phyloP scores from a whole-genome alignment of 2,329 filamentous ascomycete species.

The Trichoderma semiorbis region DNA sequence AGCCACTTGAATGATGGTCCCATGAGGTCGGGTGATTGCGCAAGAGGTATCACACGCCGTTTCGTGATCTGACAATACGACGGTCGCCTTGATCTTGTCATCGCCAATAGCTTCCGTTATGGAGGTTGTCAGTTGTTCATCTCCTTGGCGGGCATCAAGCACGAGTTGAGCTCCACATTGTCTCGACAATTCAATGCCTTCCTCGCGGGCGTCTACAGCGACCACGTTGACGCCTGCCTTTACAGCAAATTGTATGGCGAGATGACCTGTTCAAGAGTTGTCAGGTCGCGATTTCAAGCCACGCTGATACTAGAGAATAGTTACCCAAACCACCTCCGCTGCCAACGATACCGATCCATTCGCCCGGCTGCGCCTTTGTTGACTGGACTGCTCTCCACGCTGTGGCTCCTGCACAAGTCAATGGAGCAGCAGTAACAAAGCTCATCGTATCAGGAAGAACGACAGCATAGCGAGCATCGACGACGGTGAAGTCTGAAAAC shows the following conservation, averaged over 20 bases:
- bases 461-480: not conserved
- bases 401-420: not conserved
- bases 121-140: not conserved
- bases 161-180: not conserved
- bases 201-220: not conserved
- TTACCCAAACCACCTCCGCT: conserved; percentile 5
- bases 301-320: not conserved
- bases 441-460: not conserved
- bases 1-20: not conserved
- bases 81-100: not conserved
- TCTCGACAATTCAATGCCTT: not conserved
- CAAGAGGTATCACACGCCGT: not conserved
- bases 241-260: conserved; percentile 6
- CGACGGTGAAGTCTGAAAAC: not conserved
- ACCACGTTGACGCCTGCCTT: not conserved
- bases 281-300: not conserved
- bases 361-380: not conserved
- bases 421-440: not conserved
- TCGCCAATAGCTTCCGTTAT: not conserved
- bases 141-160: not conserved
- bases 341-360: conserved; percentile 8
- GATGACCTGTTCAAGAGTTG: not conserved
- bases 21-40: not conserved
- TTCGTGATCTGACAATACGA: not conserved
- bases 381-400: not conserved